phyloP scores from a whole-genome alignment of 345 rosid species.

The Lepidium aucheri region DNA sequence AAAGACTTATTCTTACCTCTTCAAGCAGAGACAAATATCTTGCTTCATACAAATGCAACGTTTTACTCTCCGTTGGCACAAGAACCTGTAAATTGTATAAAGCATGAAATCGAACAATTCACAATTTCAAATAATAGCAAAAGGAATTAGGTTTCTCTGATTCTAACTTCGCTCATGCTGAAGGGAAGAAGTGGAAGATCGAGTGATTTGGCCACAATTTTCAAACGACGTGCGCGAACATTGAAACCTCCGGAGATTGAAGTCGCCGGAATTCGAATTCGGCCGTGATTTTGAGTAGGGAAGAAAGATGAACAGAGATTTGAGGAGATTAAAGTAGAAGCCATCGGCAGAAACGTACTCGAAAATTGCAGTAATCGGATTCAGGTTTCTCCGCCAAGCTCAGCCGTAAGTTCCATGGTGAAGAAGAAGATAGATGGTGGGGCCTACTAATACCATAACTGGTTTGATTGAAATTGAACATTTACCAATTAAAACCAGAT shows the following conservation, averaged over 20 bases:
- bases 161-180: constrained; percentile 40
- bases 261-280: constrained; percentile 4
- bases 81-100: constrained; percentile 39
- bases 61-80: constrained; percentile 72
- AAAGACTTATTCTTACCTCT: constrained; percentile 37
- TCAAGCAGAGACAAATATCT: constrained; percentile 65
- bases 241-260: not conserved
- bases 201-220: constrained; percentile 25
- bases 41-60: constrained; percentile 69
- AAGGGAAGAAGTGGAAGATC: constrained; percentile 64
- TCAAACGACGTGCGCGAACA: not conserved
- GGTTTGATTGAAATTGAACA: not conserved
- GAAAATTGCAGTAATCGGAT: not conserved
- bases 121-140: not conserved
- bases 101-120: not conserved
- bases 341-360: not conserved
- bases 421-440: constrained; percentile 1
- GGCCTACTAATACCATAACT: not conserved
- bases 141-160: not conserved
- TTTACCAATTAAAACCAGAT: no score
- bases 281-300: not conserved
- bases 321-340: not conserved
- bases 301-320: constrained; percentile 2
- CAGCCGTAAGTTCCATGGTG: constrained; percentile 6
- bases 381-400: constrained; percentile 1